Base-by-base conservation (phyloP, 768 basidiomycete genomes). In the Macrolepiota dolichaula region DNA sequence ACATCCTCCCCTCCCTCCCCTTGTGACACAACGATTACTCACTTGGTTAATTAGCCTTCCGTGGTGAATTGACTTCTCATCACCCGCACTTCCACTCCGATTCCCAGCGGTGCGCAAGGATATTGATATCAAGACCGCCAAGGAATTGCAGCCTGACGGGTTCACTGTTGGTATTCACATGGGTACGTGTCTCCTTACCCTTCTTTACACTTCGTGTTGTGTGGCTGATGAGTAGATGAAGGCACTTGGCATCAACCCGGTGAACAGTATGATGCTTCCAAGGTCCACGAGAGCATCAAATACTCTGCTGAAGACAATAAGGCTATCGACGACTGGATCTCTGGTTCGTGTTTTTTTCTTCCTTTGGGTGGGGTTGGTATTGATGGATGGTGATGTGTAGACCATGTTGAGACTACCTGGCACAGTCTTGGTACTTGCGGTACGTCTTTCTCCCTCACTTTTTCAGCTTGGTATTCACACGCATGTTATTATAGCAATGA, bases 401-500 rank as follows among this genome's bases (percentile, higher is more conserved):
- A 87, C 70, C 86, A 88, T 70, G 87, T 89, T 66, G 88, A 88
- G 77, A 88, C 88, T 10, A 89, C 87, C 59, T 89, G 88, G 88
- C 88, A 89, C 77, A 85, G 83, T 70, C 77, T 88, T 53, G 86
- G 84, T 70, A 80, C 79, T 64, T 80, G 80, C 71, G 77, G 78
- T 80, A 68, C 60, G 73, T 57, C 32, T n/a, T 22, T 24, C 47
- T 25, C 6, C 2, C 4, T 37, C 12, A 24, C 27, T 32, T 35
- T 24, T 24, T 15, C 1, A 38, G 27, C 25, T 47, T 51, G 50
- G 50, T 36, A 51, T 46, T 51, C 7, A 51, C 54, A 27, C 29
- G 17, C 10, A 10, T 7, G 15, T 2, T 13, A 9, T 3, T 52
- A 63, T 62, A 79, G 85, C 85, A 51, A 88, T 89, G 86, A 88